These are phyloP conservation scores for Raffaelea ambrosiae DNA, from an alignment of 2,329 filamentous ascomycete species.

Conservation along the genomic window DNA sequence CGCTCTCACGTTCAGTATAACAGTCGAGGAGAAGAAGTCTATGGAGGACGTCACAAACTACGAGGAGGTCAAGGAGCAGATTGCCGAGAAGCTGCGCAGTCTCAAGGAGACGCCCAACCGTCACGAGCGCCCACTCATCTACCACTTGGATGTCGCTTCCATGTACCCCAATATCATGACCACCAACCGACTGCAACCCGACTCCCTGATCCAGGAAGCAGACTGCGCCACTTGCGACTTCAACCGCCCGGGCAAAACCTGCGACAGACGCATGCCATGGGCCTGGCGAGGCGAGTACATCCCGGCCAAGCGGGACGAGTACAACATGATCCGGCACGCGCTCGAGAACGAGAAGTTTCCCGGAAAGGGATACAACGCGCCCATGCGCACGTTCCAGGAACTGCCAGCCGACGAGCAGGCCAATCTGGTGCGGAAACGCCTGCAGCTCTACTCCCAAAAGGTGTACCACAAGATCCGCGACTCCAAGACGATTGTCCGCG, in stretches of 20 bases:
- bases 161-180: slow-evolving; percentile 99
- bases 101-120: slow-evolving; percentile 79
- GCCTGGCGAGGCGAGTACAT: slow-evolving; percentile 97
- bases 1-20: slow-evolving; percentile 80
- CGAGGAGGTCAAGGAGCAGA: slow-evolving; percentile 76
- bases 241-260: slow-evolving; percentile 94
- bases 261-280: slow-evolving; percentile 90
- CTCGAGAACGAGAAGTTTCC: slow-evolving; percentile 91
- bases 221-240: slow-evolving; percentile 98
- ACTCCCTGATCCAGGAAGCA: slow-evolving; percentile 97
- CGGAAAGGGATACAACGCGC: slow-evolving; percentile 62
- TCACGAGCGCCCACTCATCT: slow-evolving; percentile 80
- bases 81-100: slow-evolving; percentile 58
- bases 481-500: slow-evolving; percentile 80
- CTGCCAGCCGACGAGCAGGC: slow-evolving; percentile 77
- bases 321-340: slow-evolving; percentile 95
- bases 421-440: slow-evolving; percentile 68
- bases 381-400: slow-evolving; percentile 69
- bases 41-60: slow-evolving; percentile 75
- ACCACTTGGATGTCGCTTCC: slow-evolving; percentile 95
- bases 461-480: slow-evolving; percentile 99
- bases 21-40: slow-evolving; percentile 74
- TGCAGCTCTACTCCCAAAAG: slow-evolving; percentile 93
- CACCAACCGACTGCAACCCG: slow-evolving; percentile 91
- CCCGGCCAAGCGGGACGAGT: slow-evolving; percentile 92